phyloP scores from a whole-genome alignment of 2,329 filamentous ascomycete species.

The Fusarium bulbicola region DNA sequence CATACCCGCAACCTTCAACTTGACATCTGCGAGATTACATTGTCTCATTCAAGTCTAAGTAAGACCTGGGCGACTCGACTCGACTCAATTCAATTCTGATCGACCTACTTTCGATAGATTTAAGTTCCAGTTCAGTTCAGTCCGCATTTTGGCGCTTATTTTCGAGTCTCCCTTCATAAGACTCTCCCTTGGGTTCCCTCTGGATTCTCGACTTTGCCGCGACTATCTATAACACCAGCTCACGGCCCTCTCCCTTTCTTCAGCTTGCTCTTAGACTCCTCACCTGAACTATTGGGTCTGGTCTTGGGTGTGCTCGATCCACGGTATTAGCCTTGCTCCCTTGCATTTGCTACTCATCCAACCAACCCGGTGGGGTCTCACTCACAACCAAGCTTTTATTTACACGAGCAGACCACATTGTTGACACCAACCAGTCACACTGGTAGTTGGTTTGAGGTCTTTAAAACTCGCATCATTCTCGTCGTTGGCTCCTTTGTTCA shows the following conservation, averaged over 20 bases:
- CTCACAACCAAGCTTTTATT: conserved; percentile 19
- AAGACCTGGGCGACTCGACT: conserved; percentile 16
- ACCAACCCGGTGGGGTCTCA: conserved; percentile 24
- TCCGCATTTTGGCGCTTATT: conserved; percentile 8
- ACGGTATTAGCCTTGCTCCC: conserved; percentile 28
- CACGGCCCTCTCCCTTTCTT: conserved; percentile 7
- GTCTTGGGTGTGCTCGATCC: conserved; percentile 20
- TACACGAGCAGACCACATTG: conserved; percentile 11
- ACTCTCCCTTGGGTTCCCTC: conserved; percentile 23
- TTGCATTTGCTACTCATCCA: conserved; percentile 29
- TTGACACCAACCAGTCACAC: conserved; percentile 21
- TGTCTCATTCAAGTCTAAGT: conserved; percentile 35
- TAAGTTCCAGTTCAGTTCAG: conserved; percentile 20
- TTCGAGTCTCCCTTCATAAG: conserved; percentile 27
- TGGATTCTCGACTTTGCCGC: conserved; percentile 6
- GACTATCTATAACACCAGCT: conserved; percentile 25
- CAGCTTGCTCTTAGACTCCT: conserved; percentile 2
- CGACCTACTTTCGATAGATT: conserved; percentile 14
- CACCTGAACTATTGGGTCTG: conserved; percentile 18
- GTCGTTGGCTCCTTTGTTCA: conserved; percentile 16
- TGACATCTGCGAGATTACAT: conserved; percentile 29
- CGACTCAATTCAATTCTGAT: conserved; percentile 10
- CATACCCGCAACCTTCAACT: conserved; percentile 23
- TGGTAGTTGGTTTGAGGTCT: conserved; percentile 1
- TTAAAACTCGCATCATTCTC: conserved; percentile 12